Conservation (phyloP, 768 basidiomycete species). For the Lactarius pseudohatsudake region DNA sequence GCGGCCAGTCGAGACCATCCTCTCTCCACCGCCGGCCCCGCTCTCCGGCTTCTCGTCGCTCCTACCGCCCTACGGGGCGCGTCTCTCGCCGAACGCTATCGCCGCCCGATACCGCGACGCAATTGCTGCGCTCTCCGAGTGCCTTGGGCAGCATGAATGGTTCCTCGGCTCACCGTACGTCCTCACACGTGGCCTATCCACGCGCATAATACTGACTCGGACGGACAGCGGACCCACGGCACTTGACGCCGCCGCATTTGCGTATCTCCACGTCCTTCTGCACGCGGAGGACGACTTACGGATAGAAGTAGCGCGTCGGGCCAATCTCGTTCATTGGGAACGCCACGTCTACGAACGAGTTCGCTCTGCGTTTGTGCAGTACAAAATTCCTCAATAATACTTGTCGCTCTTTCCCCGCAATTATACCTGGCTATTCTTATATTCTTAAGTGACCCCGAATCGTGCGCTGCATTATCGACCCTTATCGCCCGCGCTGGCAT, state of each 20-base stretch:
- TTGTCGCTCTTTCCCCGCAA: neutral
- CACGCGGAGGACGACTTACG: constrained; percentile 47
- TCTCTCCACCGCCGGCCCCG: constrained; percentile 68
- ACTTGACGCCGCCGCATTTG: constrained; percentile 80
- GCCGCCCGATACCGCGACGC: constrained; percentile 67
- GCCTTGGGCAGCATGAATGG: constrained; percentile 77
- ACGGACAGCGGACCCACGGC: constrained; percentile 66
- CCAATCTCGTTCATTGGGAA: constrained; percentile 83
- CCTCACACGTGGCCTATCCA: constrained; percentile 1
- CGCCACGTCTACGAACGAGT: constrained; percentile 61
- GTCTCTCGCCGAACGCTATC: constrained; percentile 51
- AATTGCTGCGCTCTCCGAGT: constrained; percentile 67
- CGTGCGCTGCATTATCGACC: constrained; percentile 11
- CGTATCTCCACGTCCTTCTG: constrained; percentile 71
- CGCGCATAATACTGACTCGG: constrained; percentile 4
- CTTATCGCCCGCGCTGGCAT: neutral
- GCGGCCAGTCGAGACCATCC: constrained; percentile 46
- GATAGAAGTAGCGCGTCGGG: constrained; percentile 65
- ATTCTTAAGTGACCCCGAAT: neutral
- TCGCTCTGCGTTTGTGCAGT: constrained; percentile 42
- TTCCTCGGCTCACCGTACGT: constrained; percentile 72
- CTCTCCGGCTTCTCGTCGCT: constrained; percentile 66
- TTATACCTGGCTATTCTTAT: constrained; percentile 3
- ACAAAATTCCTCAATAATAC: constrained; percentile 8
- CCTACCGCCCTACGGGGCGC: constrained; percentile 59